Evolutionary conservation across 805 yeast genomes (phyloP).

Genomic region (Candida caryicola): DNA sequence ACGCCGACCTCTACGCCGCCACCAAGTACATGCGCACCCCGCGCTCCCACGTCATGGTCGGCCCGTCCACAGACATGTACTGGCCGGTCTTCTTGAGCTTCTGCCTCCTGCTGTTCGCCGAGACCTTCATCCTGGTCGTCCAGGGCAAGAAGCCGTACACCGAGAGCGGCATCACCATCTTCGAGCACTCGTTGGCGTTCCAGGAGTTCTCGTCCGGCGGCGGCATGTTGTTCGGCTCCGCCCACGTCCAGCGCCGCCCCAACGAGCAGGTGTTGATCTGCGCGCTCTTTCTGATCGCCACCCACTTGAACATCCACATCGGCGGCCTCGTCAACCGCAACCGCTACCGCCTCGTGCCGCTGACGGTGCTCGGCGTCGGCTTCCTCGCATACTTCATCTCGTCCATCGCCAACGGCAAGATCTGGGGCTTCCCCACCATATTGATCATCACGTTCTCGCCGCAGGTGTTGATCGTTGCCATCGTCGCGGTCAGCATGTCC

Average conservation of each 20-base stretch:
- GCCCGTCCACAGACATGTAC: slow-evolving; percentile 52
- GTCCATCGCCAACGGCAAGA: slow-evolving; percentile 38
- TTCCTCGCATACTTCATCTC: slow-evolving; percentile 46
- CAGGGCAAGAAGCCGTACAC: slow-evolving; percentile 54
- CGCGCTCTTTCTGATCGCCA: slow-evolving; percentile 53
- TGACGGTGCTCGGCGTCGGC: slow-evolving; percentile 54
- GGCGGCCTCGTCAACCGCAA: slow-evolving; percentile 55
- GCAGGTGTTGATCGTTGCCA: slow-evolving; percentile 52
- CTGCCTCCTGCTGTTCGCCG: slow-evolving; percentile 62
- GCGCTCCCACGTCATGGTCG: slow-evolving; percentile 28
- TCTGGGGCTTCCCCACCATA: slow-evolving; percentile 51
- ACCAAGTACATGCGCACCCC: slow-evolving; percentile 30
- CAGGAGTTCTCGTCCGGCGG: slow-evolving; percentile 59
- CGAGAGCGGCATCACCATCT: slow-evolving; percentile 68
- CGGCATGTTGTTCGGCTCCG: slow-evolving; percentile 19
- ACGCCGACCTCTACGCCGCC: slow-evolving; percentile 16
- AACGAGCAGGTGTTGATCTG: slow-evolving; percentile 51
- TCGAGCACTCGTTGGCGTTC: slow-evolving; percentile 73
- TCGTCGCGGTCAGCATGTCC: slow-evolving; percentile 49
- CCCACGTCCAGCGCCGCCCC: slow-evolving; percentile 36
- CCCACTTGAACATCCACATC: slow-evolving; percentile 61
- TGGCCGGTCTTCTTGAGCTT: slow-evolving; percentile 59
- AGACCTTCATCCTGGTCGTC: slow-evolving; percentile 60
- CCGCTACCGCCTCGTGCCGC: slow-evolving; percentile 59
- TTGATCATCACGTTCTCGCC: slow-evolving; percentile 64